These are phyloP conservation scores for Citrus sp. DNA, from an alignment of 345 rosid genomes.

Conservation along the genomic window DNA sequence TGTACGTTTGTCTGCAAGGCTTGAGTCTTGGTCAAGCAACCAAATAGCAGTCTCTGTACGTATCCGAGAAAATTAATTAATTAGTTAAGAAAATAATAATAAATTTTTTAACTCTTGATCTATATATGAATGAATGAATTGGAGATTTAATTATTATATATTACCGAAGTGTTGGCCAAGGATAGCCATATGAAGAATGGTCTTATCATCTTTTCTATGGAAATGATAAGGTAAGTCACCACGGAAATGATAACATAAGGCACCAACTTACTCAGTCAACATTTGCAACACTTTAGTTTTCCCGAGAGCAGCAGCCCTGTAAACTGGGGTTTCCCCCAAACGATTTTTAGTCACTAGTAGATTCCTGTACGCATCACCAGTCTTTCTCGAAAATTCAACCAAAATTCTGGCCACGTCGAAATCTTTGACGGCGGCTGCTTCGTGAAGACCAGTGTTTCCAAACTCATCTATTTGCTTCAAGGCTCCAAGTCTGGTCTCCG, in stretches of 20 bases:
- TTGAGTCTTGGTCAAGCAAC: neutral
- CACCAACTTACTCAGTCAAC: neutral
- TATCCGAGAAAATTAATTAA: neutral
- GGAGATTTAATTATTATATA: neutral
- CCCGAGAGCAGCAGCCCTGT: neutral
- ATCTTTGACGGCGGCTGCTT: too few species aligned
- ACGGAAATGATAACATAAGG: neutral
- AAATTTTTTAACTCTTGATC: too few species aligned
- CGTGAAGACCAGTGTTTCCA: too few species aligned
- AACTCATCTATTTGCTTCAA: too few species aligned
- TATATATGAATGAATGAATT: too few species aligned
- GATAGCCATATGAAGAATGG: slow-evolving; percentile 5
- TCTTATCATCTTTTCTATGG: neutral
- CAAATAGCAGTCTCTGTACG: neutral
- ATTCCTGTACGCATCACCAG: too few species aligned
- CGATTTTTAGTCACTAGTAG: too few species aligned
- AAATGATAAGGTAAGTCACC: neutral
- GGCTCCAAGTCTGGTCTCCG: too few species aligned
- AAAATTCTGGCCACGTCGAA: too few species aligned
- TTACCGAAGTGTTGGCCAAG: neutral
- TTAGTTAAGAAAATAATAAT: neutral
- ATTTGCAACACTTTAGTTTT: neutral
- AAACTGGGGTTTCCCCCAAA: neutral
- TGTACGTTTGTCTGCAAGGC: neutral
- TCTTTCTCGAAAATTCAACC: too few species aligned